Evolutionary conservation across 176 grass and related monocot species (phyloP), one percentile per base, ranked within the genome.

Genomic region (Tuctoria greenei): DNA sequence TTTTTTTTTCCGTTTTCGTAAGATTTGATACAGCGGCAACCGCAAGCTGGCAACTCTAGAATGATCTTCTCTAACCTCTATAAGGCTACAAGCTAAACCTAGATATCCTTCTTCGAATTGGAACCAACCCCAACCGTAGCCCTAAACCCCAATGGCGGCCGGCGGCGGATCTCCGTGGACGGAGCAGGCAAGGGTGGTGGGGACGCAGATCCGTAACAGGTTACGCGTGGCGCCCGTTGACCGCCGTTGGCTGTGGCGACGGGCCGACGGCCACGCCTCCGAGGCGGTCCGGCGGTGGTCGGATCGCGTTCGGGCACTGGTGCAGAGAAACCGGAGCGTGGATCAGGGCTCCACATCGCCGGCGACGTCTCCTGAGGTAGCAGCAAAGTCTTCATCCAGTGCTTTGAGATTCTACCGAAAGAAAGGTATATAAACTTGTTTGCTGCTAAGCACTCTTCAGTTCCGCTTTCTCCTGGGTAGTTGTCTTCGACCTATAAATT

Each of bases 381-480:
- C 40, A 7, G 51, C 38, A 1, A 82, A 66, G 60, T 68, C 81
- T 10, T 87, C 86, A 4, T 89, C 84, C 3, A 63, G 83, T 59
- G 79, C 74, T 58, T 71, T 92, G 37, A 87, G 82, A 59, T 95
- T 95, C 82, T 95, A 95, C 67, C 55, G 85, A 9, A 94, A 92
- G 69, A 94, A 80, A 93, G 88, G 90, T 93, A 38, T 93, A 38
- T 0, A 14, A 4, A 24, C 67, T 31, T 31, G 10, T 74, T 77
- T 43, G 38, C 14, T 62, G 14, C 24, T 27, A 71, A 11, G 44
- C 20, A 72, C 27, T 65, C 8, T 21, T 10, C 20, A 20, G 21
- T 21, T 47, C 21, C 3, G 10, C 43, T 44, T 67, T 47, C 35
- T 45, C 11, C 27, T 61, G 14, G 17, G 8, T 41, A 24, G 25